Percentiles rank a stretch among this genome's conserved stretches.
Conservation (phyloP, 1,139 yeast species). For the Sugiyamaella neomexicana region DNA sequence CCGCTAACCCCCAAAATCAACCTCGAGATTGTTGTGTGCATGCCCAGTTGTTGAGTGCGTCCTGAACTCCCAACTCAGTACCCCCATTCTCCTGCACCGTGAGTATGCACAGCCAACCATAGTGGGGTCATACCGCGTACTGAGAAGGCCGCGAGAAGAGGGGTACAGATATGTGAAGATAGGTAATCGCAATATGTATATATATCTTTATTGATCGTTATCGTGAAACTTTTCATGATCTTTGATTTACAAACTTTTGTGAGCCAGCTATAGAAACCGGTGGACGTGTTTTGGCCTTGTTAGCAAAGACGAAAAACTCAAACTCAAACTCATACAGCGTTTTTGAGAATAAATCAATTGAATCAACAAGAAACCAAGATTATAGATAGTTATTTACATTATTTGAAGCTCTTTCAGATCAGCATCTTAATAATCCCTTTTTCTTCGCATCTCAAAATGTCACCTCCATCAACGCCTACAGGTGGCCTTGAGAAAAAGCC, state of each 20-base stretch:
- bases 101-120: no score
- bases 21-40: background rate
- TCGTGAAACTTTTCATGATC: background rate
- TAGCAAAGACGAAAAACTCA: no score
- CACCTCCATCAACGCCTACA: background rate
- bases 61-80: background rate
- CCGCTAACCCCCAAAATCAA: background rate
- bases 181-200: background rate
- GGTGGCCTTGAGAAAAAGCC: conserved; percentile 68
- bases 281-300: no score
- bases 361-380: no score
- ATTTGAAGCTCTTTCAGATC: no score
- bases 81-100: no score
- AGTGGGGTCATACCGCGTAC: no score
- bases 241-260: background rate
- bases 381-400: background rate
- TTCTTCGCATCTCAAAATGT: conserved; percentile 1
- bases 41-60: background rate
- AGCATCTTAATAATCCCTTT: background rate
- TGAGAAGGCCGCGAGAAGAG: background rate
- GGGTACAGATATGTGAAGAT: background rate
- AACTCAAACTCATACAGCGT: no score
- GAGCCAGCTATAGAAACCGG: background rate
- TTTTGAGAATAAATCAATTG: no score
- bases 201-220: background rate